Conservation (phyloP, 2,329 filamentous ascomycete species). For the Aschersonia sp. region DNA sequence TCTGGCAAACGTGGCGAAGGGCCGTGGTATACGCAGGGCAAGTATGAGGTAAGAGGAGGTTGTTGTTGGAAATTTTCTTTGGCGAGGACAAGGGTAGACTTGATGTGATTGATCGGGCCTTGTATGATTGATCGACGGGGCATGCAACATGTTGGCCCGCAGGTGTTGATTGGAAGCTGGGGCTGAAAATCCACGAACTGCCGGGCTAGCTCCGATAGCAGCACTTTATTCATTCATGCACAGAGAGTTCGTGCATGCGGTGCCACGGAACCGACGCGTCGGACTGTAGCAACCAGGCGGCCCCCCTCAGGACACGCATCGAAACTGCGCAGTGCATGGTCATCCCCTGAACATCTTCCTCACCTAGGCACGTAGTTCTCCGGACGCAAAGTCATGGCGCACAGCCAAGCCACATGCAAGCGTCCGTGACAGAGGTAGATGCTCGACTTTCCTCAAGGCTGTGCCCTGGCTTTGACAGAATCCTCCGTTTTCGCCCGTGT, state of each 20-base stretch:
- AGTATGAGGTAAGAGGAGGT: neutral
- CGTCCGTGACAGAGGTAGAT: too few species aligned
- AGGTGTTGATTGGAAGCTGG: neutral
- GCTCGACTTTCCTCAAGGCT: too few species aligned
- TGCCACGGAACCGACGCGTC: neutral
- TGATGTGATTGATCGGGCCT: too few species aligned
- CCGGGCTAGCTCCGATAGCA: neutral
- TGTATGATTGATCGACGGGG: too few species aligned
- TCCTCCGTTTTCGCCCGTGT: too few species aligned
- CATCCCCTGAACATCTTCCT: neutral
- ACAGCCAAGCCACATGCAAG: too few species aligned
- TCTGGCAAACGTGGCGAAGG: neutral
- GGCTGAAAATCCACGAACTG: neutral
- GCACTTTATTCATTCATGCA: neutral
- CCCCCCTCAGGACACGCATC: neutral
- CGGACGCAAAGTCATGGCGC: too few species aligned
- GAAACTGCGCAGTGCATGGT: neutral
- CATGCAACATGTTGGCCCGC: too few species aligned
- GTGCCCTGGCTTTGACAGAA: too few species aligned
- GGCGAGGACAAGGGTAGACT: too few species aligned
- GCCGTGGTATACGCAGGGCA: neutral
- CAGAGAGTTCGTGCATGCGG: neutral
- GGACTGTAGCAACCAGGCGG: too few species aligned
- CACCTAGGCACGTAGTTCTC: too few species aligned
- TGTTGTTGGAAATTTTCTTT: neutral